A percentile compares a stretch with the other conserved stretches of the same genome.
These are phyloP conservation scores for Pyrrhoderma noxium DNA, from an alignment of 1,284 basidiomycete genomes.

Conservation along the genomic window DNA sequence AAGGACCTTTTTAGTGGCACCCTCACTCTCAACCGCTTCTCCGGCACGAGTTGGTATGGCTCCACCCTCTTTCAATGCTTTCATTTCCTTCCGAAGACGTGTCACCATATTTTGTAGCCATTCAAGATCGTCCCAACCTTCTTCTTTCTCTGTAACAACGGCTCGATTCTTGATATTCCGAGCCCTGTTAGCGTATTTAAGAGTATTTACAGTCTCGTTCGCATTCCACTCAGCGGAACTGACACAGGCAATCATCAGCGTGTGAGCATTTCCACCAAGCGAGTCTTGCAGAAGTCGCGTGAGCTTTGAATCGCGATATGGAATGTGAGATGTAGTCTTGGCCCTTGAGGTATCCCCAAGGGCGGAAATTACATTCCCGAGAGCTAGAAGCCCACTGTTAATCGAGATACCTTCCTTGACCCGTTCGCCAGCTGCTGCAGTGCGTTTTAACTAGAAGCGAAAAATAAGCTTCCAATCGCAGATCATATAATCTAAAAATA, in stretches of 20 bases:
- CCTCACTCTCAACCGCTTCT: slow-evolving; percentile 37
- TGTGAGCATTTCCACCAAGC: slow-evolving; percentile 96
- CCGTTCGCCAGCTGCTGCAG: slow-evolving; percentile 87
- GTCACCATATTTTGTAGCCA: slow-evolving; percentile 86
- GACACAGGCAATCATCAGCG: slow-evolving; percentile 98
- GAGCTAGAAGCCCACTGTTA: slow-evolving; percentile 92
- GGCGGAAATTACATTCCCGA: slow-evolving; percentile 97
- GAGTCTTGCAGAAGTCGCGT: slow-evolving; percentile 94
- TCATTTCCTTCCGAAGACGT: slow-evolving; percentile 83
- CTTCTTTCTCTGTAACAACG: slow-evolving; percentile 89
- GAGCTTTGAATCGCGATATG: slow-evolving; percentile 96
- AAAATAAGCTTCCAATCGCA: slow-evolving; percentile 5
- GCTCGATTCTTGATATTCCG: slow-evolving; percentile 96
- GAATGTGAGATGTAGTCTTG: slow-evolving; percentile 78
- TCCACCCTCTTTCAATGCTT: slow-evolving; percentile 63
- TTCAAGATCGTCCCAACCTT: slow-evolving; percentile 97
- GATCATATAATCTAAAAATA: slow-evolving; percentile 11
- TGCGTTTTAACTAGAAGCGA: slow-evolving; percentile 71
- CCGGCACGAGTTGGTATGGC: slow-evolving; percentile 22
- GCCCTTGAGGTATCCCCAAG: slow-evolving; percentile 88
- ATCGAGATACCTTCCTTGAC: slow-evolving; percentile 97
- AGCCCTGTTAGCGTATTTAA: slow-evolving; percentile 97
- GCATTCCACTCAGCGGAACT: slow-evolving; percentile 95
- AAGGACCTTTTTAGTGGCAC: slow-evolving; percentile 62
- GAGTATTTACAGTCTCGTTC: slow-evolving; percentile 91